Conservation (phyloP, 192 early-diverging fungal species). For the Allomyces javanicus region DNA sequence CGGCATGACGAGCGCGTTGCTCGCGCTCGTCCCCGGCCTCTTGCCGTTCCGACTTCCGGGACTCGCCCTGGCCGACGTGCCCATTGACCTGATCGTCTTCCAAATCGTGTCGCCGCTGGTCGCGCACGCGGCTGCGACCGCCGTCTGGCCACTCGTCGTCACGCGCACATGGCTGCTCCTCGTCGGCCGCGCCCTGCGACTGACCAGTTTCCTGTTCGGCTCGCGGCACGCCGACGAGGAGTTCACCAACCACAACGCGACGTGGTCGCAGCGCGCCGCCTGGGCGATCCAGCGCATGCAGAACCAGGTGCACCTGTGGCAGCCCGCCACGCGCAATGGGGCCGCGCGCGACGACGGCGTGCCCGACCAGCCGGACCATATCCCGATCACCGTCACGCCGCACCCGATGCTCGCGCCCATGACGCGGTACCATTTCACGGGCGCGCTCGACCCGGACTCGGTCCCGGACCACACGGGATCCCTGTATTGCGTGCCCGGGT, state of each 20-base stretch:
- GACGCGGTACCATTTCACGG: too few relatives aligned
- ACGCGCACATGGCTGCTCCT: constrained; percentile 54
- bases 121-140: constrained; percentile 36
- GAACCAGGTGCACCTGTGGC: too few relatives aligned
- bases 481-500: too few relatives aligned
- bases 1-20: constrained; percentile 22
- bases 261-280: too few relatives aligned
- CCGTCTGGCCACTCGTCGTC: constrained; percentile 26
- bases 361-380: too few relatives aligned
- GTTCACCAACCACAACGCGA: constrained; percentile 17
- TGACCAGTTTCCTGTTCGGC: constrained; percentile 73
- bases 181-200: constrained; percentile 36
- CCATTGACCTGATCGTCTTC: constrained; percentile 50
- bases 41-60: constrained; percentile 14
- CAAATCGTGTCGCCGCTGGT: constrained; percentile 54
- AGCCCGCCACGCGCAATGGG: too few relatives aligned
- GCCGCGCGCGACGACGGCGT: too few relatives aligned
- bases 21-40: constrained; percentile 5
- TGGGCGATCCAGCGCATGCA: too few relatives aligned
- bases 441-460: too few relatives aligned
- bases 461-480: too few relatives aligned
- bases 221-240: constrained; percentile 50
- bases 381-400: too few relatives aligned
- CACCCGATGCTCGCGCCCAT: too few relatives aligned
- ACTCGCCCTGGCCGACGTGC: constrained; percentile 52